Evolutionary conservation across 371 early-diverging fungal genomes (phyloP).

Genomic region (Rhizomucor miehei): DNA sequence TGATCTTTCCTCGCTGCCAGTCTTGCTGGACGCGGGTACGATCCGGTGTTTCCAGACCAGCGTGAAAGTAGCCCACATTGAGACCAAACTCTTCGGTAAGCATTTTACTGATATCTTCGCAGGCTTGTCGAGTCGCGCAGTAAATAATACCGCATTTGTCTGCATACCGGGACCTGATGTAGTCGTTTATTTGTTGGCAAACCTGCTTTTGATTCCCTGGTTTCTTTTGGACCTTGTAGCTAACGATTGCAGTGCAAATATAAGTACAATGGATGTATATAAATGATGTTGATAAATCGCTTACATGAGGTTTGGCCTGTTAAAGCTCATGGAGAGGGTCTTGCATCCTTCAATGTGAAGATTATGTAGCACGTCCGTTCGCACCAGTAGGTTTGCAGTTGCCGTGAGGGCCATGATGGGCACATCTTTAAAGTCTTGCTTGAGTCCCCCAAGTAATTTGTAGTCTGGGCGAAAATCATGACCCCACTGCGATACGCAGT

Average conservation of each 20-base stretch:
- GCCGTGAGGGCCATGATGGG: constrained; percentile 99
- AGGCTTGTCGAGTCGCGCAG: constrained; percentile 82
- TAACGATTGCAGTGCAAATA: neutral
- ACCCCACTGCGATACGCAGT: constrained; percentile 98
- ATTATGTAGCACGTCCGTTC: constrained; percentile 67
- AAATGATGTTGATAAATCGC: neutral
- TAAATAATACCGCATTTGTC: constrained; percentile 97
- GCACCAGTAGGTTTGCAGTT: constrained; percentile 94
- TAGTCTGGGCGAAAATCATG: constrained; percentile 94
- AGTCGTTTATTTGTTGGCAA: constrained; percentile 14
- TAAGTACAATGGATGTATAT: neutral
- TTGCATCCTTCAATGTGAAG: constrained; percentile 69
- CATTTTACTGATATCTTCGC: constrained; percentile 82
- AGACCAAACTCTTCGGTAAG: constrained; percentile 62
- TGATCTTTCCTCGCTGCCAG: constrained; percentile 81
- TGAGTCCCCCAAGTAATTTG: constrained; percentile 68
- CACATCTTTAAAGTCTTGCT: constrained; percentile 66
- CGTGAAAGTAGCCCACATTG: constrained; percentile 87
- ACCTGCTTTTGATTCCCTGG: constrained; percentile 41
- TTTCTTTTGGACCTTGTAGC: neutral
- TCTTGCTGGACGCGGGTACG: constrained; percentile 78
- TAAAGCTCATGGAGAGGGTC: constrained; percentile 86
- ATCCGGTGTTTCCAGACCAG: constrained; percentile 80
- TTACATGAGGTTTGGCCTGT: constrained; percentile 75
- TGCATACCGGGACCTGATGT: constrained; percentile 56